Evolutionary conservation across 306 rosid species (phyloP).

Genomic region (Albizia julibrissin): DNA sequence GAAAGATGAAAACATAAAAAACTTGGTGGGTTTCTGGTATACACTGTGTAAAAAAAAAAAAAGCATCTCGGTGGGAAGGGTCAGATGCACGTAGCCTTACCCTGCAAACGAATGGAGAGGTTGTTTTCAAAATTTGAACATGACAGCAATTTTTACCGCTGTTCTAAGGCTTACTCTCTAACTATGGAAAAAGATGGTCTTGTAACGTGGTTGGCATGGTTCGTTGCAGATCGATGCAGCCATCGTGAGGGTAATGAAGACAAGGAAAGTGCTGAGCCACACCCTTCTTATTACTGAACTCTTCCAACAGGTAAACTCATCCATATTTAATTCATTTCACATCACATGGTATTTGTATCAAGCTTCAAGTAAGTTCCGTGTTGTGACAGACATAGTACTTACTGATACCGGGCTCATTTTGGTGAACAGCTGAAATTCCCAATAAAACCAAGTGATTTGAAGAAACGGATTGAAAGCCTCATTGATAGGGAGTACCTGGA

Average conservation of each 20-base stretch:
- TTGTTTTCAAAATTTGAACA: too few species aligned
- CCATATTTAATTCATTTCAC: conserved; percentile 20
- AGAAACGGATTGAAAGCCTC: conserved; percentile 97
- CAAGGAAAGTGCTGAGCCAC: conserved; percentile 95
- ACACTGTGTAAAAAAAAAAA: background rate
- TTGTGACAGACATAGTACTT: background rate
- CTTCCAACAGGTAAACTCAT: conserved; percentile 82
- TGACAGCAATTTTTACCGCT: too few species aligned
- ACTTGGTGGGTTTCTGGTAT: background rate
- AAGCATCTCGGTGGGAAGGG: too few species aligned
- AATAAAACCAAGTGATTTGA: conserved; percentile 93
- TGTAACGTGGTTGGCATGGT: conserved; percentile 26
- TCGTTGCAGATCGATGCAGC: conserved; percentile 92
- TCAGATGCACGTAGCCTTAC: too few species aligned
- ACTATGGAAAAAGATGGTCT: background rate
- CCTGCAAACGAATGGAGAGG: too few species aligned
- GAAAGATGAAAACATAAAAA: background rate
- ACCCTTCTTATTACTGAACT: conserved; percentile 98
- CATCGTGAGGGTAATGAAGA: conserved; percentile 98
- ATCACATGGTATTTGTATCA: conserved; percentile 12
- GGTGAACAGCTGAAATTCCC: conserved; percentile 88
- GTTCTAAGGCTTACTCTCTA: too few species aligned
- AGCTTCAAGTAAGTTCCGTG: conserved; percentile 10
- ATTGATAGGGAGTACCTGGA: conserved; percentile 98
- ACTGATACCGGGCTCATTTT: conserved; percentile 27